Evolutionary conservation across 2,329 filamentous ascomycete species (phyloP).

Genomic region (Cladophialophora bantiana): DNA sequence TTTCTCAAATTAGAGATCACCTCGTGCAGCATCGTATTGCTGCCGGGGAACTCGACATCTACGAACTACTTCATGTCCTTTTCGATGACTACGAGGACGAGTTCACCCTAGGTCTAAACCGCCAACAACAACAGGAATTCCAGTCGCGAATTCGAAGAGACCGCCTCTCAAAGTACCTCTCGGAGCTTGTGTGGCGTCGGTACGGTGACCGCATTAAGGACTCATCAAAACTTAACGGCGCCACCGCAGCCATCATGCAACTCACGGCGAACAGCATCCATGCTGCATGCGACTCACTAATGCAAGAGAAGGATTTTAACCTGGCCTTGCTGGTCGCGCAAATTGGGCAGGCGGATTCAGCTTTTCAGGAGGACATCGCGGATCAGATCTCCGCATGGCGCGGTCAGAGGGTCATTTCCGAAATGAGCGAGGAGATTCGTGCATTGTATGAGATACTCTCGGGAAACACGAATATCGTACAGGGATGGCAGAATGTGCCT

Average conservation of each 20-base stretch:
- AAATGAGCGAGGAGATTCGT: constrained; percentile 83
- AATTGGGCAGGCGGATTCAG: constrained; percentile 72
- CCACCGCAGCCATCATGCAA: constrained; percentile 77
- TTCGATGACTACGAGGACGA: constrained; percentile 67
- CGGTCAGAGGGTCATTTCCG: constrained; percentile 80
- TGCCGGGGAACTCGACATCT: constrained; percentile 62
- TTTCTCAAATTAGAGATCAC: constrained; percentile 44
- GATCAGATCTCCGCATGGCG: constrained; percentile 86
- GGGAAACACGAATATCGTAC: constrained; percentile 83
- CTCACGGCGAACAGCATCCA: constrained; percentile 79
- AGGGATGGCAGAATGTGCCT: constrained; percentile 74
- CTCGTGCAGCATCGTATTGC: constrained; percentile 30
- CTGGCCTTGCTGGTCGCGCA: constrained; percentile 85
- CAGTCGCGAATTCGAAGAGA: constrained; percentile 57
- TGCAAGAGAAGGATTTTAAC: constrained; percentile 78
- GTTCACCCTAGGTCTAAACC: constrained; percentile 52
- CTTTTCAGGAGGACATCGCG: constrained; percentile 74
- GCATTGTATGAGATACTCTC: constrained; percentile 88
- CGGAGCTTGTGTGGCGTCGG: constrained; percentile 60
- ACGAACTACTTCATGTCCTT: constrained; percentile 84
- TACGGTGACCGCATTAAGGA: constrained; percentile 68
- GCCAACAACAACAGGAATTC: constrained; percentile 49
- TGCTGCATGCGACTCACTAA: constrained; percentile 81
- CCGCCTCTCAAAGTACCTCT: constrained; percentile 53
- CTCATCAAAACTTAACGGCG: constrained; percentile 70